Conservation (phyloP, 1,284 basidiomycete genomes). For the Microbotryum lychnidis-dioicae region DNA sequence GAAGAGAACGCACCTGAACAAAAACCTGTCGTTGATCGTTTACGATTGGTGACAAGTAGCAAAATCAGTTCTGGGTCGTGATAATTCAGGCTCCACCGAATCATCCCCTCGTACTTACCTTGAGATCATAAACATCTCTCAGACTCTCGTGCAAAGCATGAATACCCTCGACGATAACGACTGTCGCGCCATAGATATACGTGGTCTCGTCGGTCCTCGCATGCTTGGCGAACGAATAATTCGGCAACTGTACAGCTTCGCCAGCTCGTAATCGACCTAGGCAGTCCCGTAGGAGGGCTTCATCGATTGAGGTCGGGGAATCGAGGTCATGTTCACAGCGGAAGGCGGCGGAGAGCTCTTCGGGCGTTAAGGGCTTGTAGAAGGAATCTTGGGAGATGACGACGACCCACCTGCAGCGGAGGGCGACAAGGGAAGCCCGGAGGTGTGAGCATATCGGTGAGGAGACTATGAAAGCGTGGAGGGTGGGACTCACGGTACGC, state of each 20-base stretch:
- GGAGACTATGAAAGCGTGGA: no score
- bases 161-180: conserved; percentile 92
- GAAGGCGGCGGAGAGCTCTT: conserved; percentile 65
- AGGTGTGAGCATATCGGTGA: no score
- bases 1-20: conserved; percentile 29
- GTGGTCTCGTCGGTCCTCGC: conserved; percentile 76
- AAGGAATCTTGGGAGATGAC: conserved; percentile 91
- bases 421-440: conserved; percentile 49
- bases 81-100: neutral
- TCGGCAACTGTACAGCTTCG: conserved; percentile 54
- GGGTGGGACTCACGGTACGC: conserved; percentile 74
- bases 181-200: conserved; percentile 90
- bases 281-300: conserved; percentile 66
- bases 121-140: conserved; percentile 80
- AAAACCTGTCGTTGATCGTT: conserved; percentile 24
- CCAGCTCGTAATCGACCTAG: no score
- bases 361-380: conserved; percentile 70
- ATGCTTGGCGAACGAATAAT: conserved; percentile 89
- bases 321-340: conserved; percentile 56
- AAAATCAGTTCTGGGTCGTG: neutral
- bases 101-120: conserved; percentile 46
- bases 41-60: neutral
- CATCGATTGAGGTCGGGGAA: conserved; percentile 87
- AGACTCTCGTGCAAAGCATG: conserved; percentile 74
- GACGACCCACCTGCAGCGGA: conserved; percentile 77